Evolutionary conservation across 371 early-diverging fungal species (phyloP).

Genomic region (Parasitella parasitica): DNA sequence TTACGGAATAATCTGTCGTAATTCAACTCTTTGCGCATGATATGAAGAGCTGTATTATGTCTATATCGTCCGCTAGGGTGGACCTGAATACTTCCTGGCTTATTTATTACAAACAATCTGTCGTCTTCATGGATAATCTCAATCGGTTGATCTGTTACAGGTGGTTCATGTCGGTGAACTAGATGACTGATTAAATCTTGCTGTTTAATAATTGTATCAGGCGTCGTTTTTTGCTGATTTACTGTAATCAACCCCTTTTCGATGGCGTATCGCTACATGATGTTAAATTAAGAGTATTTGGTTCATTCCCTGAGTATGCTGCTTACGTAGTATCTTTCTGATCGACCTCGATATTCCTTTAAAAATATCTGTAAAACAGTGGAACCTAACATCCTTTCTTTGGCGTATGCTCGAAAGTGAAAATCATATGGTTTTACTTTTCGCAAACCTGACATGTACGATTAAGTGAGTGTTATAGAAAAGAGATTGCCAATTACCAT

Average conservation of each 20-base stretch:
- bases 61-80: constrained; percentile 82
- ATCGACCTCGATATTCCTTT: constrained; percentile 85
- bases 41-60: constrained; percentile 82
- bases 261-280: constrained; percentile 76
- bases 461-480: not conserved
- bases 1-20: constrained; percentile 70
- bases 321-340: constrained; percentile 79
- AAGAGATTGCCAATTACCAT: constrained; percentile 24
- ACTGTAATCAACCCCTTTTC: constrained; percentile 74
- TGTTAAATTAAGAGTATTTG: no score
- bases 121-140: constrained; percentile 65
- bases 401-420: constrained; percentile 79
- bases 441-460: constrained; percentile 66
- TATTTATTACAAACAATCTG: constrained; percentile 78
- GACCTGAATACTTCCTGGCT: constrained; percentile 86
- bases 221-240: constrained; percentile 59
- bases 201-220: constrained; percentile 61
- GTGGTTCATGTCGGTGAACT: constrained; percentile 96
- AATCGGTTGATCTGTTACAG: constrained; percentile 67
- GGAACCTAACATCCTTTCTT: constrained; percentile 88
- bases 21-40: constrained; percentile 69
- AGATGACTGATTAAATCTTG: constrained; percentile 77
- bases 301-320: not conserved
- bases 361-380: constrained; percentile 75
- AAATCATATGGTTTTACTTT: constrained; percentile 85